phyloP scores from a whole-genome alignment of 345 rosid species.

The Ceriops zippeliana region DNA sequence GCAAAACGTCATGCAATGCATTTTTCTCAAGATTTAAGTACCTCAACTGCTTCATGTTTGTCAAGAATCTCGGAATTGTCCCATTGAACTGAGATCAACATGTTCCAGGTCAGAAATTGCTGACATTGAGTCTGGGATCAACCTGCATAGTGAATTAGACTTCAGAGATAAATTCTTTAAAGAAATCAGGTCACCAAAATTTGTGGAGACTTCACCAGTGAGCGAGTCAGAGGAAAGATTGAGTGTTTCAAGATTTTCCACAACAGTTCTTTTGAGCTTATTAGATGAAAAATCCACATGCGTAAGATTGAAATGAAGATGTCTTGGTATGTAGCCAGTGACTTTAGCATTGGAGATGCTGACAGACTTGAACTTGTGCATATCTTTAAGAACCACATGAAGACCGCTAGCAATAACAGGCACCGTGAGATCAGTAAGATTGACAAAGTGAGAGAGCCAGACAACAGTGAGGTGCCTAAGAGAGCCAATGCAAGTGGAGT shows the following conservation, averaged over 20 bases:
- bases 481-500: slow-evolving; percentile 52
- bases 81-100: no score
- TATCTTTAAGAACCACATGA: slow-evolving; percentile 69
- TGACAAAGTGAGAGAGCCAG: slow-evolving; percentile 60
- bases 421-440: slow-evolving; percentile 75
- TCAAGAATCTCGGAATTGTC: no score
- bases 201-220: no score
- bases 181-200: no score
- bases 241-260: no score
- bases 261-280: slow-evolving; percentile 30
- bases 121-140: no score
- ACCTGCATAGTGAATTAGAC: no score
- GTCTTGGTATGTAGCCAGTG: slow-evolving; percentile 53
- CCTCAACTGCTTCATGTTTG: slow-evolving; percentile 34
- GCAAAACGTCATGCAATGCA: slow-evolving; percentile 66
- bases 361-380: slow-evolving; percentile 49
- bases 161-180: no score
- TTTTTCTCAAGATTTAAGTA: slow-evolving; percentile 73
- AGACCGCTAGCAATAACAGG: slow-evolving; percentile 61
- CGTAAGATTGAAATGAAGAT: slow-evolving; percentile 48
- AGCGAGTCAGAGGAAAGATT: no score
- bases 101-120: slow-evolving; percentile 6
- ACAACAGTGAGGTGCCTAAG: slow-evolving; percentile 57
- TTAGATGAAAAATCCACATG: no score
- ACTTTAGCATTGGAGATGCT: slow-evolving; percentile 65